Base-by-base conservation (phyloP, 2,329 filamentous ascomycete genomes). In the Aspergillus glaucus region DNA sequence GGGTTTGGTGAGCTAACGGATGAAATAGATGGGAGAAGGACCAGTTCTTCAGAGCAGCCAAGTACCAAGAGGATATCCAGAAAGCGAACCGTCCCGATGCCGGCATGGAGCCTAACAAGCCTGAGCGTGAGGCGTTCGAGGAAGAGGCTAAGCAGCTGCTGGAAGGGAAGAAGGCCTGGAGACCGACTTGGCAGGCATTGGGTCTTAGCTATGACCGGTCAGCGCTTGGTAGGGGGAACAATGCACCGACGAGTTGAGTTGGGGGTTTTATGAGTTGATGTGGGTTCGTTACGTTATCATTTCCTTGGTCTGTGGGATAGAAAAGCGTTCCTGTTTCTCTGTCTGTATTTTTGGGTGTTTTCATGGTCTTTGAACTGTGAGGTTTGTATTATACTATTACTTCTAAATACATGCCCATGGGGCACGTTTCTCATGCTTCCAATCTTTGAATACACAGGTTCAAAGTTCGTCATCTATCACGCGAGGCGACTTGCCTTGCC, bases 81-180 rank as follows among this genome's bases (percentile, higher is more conserved):
- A 65, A 72, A 46, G 52, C 68, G 42, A 53, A 62, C 45, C 56
- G 58, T 34, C 60, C 65, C 26, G 59, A 71, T 36, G 62, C 62
- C 3, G 67, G 68, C 55, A 63, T 68, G 61, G 55, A 61, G 53
- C 41, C 52, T 1, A 64, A 73, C 47, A 63, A 62, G 39, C 61
- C 60, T 24, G 68, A 75, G 54, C 70, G 78, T 59, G 67, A 67
- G 54, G 65, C 66, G 21, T 75, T 81, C 59, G 76, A 75, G 52
- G 68, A 77, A 63, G 79, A 86, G 69, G 87, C 86, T 15, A 75
- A 79, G 70, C 73, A 76, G 59, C 62, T 90, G 59, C 66, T 87
- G 54, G 69, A 74, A 44, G 81, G 83, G 17, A 75, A 80, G 65
- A 73, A 78, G 59, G 74, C 73, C 54, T 90, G 87, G 86, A 73